Base-by-base conservation (phyloP, 805 yeast genomes). In the Metschnikowia lunata region DNA sequence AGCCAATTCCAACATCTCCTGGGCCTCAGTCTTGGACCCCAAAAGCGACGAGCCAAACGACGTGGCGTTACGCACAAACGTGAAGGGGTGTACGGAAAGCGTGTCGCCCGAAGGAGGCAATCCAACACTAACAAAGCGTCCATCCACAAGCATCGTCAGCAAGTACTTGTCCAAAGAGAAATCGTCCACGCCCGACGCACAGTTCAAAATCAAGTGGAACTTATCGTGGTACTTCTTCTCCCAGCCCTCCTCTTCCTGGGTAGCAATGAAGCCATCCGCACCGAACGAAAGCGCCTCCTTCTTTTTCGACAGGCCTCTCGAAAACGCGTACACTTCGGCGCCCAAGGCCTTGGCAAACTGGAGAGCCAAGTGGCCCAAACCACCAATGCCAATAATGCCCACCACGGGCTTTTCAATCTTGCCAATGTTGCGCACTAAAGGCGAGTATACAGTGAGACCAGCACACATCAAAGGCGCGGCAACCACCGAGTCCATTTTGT, bases 381-480 rank as follows among this genome's bases (percentile, higher is more conserved):
- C 82, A 56, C 82, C 82, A 50, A 76, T 72, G 48, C 81, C 82
- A 40, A 76, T 63, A 48, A 79, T 66, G 42, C 93, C 95, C 34
- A 83, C 69, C 31, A 67, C 72, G 7, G 57, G 55, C 37, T 49
- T 42, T 33, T 47, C 40, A 30, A 42, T 15, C 39, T 41, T 34
- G 37, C 43, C 39, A 49, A 51, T 55, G 44, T 74, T 78, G 62
- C 82, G 71, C 46, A 75, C 67, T 53, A 85, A 63, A 43, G 91
- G 91, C 7, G 86, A 76, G 66, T 68, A 84, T 11, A 79, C 82
- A 10, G 91, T 85, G 59, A 82, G 67, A 43, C 91, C 91, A 44
- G 88, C 91, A 69, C 91, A 85, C 67, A 83, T 65, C 66, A 85
- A 66, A 41, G 90, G 89, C 4, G 88, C 89, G 27, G 80, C 87